phyloP scores from a whole-genome alignment of 495 filamentous ascomycete genomes.

The Penicillium bialowiezense region DNA sequence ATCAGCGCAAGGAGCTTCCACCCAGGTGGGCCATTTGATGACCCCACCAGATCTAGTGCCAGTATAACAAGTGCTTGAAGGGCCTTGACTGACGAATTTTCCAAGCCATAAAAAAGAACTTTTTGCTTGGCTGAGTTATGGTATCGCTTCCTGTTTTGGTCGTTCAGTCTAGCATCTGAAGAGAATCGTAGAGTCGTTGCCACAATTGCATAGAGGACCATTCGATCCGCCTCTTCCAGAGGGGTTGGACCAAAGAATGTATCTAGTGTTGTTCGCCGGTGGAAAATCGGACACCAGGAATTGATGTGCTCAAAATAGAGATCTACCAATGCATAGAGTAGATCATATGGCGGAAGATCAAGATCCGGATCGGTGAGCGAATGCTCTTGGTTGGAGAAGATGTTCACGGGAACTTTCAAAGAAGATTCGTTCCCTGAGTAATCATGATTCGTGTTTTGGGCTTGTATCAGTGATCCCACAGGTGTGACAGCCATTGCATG shows the following conservation, averaged over 20 bases:
- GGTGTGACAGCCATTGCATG: conserved; percentile 16
- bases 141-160: conserved; percentile 66
- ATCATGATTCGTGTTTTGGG: conserved; percentile 25
- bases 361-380: conserved; percentile 57
- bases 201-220: conserved; percentile 82
- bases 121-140: conserved; percentile 79
- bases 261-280: conserved; percentile 74
- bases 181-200: conserved; percentile 83
- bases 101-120: conserved; percentile 78
- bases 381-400: conserved; percentile 43
- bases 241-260: conserved; percentile 74
- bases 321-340: conserved; percentile 77
- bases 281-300: conserved; percentile 86
- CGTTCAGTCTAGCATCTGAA: conserved; percentile 66
- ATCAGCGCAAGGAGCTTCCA: conserved; percentile 90
- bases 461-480: conserved; percentile 22
- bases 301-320: conserved; percentile 91
- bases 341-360: conserved; percentile 80
- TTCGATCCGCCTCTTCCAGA: conserved; percentile 75
- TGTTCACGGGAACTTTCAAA: conserved; percentile 39
- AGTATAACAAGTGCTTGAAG: conserved; percentile 83
- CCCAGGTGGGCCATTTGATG: conserved; percentile 77
- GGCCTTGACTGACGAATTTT: conserved; percentile 83
- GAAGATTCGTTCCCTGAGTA: conserved; percentile 47
- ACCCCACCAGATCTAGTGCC: conserved; percentile 73